Percentiles rank a stretch among this genome's conserved stretches.
phyloP scores from a whole-genome alignment of 2,329 filamentous ascomycete genomes.

The Talaromyces sp. region DNA sequence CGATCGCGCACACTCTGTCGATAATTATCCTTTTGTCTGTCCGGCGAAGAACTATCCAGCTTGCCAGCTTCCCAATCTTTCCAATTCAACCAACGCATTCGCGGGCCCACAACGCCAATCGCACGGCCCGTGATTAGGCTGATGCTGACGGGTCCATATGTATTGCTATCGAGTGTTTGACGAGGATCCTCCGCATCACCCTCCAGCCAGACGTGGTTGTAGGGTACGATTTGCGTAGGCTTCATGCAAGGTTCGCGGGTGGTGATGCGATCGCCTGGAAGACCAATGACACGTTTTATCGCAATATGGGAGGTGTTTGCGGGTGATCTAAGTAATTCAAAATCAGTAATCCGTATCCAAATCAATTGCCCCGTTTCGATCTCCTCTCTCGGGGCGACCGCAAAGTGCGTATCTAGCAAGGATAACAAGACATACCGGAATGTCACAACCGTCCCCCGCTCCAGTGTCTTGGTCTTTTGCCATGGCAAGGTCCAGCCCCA shows the following conservation, averaged over 20 bases:
- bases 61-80: slow-evolving; percentile 40
- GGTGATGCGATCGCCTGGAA: slow-evolving; percentile 76
- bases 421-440: slow-evolving; percentile 46
- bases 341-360: slow-evolving; percentile 4
- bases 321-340: slow-evolving; percentile 63
- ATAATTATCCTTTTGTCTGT: slow-evolving; percentile 33
- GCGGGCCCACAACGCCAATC: slow-evolving; percentile 71
- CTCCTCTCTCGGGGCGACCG: not conserved
- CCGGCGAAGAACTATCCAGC: slow-evolving; percentile 21
- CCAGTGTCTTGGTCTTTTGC: slow-evolving; percentile 56
- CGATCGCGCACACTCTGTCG: slow-evolving; percentile 38
- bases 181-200: slow-evolving; percentile 73
- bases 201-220: slow-evolving; percentile 91
- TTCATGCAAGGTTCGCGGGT: slow-evolving; percentile 65
- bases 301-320: slow-evolving; percentile 67
- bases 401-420: not conserved
- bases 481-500: slow-evolving; percentile 57
- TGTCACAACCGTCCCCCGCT: slow-evolving; percentile 74
- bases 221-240: slow-evolving; percentile 64
- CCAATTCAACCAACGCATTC: slow-evolving; percentile 40
- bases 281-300: slow-evolving; percentile 80
- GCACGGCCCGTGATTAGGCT: slow-evolving; percentile 75
- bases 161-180: slow-evolving; percentile 80
- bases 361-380: not conserved
- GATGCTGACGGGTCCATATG: slow-evolving; percentile 80